These are phyloP conservation scores for Trichoderma sp. DNA, from an alignment of 2,329 filamentous ascomycete genomes.

Conservation along the genomic window DNA sequence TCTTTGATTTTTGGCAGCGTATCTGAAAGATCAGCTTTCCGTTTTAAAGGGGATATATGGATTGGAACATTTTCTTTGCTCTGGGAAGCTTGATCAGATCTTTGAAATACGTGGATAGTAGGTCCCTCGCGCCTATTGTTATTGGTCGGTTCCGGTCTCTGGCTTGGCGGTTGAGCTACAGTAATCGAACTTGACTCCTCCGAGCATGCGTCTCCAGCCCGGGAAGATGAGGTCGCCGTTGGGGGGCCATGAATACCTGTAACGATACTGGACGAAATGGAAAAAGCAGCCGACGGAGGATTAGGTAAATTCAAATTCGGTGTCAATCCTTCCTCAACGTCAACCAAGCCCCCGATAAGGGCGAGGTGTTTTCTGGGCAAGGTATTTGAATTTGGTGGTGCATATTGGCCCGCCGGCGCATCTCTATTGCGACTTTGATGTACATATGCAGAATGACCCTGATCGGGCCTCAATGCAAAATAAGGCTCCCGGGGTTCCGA, in stretches of 20 bases:
- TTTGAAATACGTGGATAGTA: background rate
- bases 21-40: background rate
- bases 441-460: background rate
- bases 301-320: background rate
- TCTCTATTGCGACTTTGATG: background rate
- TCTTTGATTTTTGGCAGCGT: background rate
- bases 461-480: conserved; percentile 1
- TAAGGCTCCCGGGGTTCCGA: conserved; percentile 15
- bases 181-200: background rate
- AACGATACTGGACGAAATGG: background rate
- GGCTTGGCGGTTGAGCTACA: background rate
- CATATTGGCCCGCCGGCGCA: background rate
- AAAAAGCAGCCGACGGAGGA: background rate
- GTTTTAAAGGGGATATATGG: background rate
- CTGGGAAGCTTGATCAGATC: background rate
- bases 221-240: background rate
- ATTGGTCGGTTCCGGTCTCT: background rate
- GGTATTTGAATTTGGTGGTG: background rate
- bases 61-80: conserved; percentile 4
- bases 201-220: background rate
- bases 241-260: background rate
- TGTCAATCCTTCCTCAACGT: background rate
- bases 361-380: background rate
- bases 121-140: background rate
- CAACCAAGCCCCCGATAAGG: background rate